Evolutionary conservation across 1,284 basidiomycete species (phyloP), one percentile per base, ranked within the genome.

Genomic region (Cutaneotrichosporon curvatum): DNA sequence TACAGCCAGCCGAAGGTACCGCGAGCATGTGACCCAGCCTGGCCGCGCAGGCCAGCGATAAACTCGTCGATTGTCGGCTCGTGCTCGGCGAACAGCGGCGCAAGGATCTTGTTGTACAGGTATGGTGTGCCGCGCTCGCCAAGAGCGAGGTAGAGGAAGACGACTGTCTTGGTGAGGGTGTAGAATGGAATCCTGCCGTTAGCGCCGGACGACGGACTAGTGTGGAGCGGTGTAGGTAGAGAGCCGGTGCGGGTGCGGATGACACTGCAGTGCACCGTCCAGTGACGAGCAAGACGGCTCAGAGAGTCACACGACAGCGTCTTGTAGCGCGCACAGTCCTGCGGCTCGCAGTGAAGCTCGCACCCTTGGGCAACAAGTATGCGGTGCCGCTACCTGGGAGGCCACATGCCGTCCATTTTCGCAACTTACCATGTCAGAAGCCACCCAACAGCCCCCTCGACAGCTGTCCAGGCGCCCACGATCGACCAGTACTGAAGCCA

Each of bases 61-160:
- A 80, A 76, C 3, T 76, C 75, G 58, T 88, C 85, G 42, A 88
- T 76, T 25, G 81, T 76, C 4, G 69, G 70, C 63, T 87, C 84
- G 61, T 87, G 80, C 51, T 75, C 74, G 43, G 67, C 58, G 61
- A 84, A 78, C 68, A 82, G 81, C 0, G 85, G 85, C 37, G 79
- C 77, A 14, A 87, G 66, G 62, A 81, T 80, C 5, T 74, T 72
- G 46, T 75, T 72, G 71, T 84, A 88, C 47, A 88, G 71, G 70
- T 81, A 85, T 2, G 79, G 79, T 7, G 84, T 83, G 46, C 84
- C 85, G 84, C 87, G 47, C 70, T 85, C 81, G 12, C 84, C 83
- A 4, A 87, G 75, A 3, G 84, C 75, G 35, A 87, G 70, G 72
- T 82, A 87, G 21, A 87, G 74, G 22, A 88, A 72, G 63, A 87